Percentiles rank a stretch among this genome's conserved stretches.
Evolutionary conservation across 2,329 filamentous ascomycete genomes (phyloP).

Genomic region (Aspergillus persii): DNA sequence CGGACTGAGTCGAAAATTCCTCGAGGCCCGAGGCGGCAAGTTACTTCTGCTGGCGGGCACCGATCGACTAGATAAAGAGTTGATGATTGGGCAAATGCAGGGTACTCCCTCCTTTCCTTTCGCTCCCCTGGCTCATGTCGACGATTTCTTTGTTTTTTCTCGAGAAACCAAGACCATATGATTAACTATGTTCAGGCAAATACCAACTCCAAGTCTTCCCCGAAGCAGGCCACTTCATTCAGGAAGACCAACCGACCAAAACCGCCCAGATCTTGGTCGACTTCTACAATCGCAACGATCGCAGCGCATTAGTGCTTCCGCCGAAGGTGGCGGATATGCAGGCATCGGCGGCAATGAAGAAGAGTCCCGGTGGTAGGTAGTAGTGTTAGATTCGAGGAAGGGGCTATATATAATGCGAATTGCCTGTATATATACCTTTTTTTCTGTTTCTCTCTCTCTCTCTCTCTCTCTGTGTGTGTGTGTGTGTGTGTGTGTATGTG

Average conservation of each 20-base stretch:
- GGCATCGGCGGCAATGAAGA: conserved; percentile 42
- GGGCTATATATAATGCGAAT: neutral
- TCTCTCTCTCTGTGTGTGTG: too few relatives aligned
- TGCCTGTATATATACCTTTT: neutral
- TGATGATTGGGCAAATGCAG: conserved; percentile 97
- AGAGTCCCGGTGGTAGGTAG: conserved; percentile 47
- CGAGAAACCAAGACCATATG: neutral
- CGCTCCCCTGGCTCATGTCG: neutral
- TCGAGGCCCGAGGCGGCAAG: conserved; percentile 78
- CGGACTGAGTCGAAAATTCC: conserved; percentile 83
- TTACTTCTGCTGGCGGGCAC: conserved; percentile 82
- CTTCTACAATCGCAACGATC: conserved; percentile 89
- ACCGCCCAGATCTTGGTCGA: conserved; percentile 82
- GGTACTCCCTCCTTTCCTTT: conserved; percentile 51
- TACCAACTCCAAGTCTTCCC: conserved; percentile 94
- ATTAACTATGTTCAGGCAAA: conserved; percentile 56
- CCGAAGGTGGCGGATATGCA: conserved; percentile 81
- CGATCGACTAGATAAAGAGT: conserved; percentile 82
- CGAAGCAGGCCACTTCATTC: conserved; percentile 93
- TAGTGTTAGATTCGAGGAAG: conserved; percentile 71
- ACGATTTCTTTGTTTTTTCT: neutral
- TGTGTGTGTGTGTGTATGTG: too few relatives aligned
- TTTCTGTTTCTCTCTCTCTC: neutral
- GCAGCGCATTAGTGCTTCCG: conserved; percentile 78
- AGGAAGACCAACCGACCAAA: conserved; percentile 91